Conservation (phyloP, 2,329 filamentous ascomycete genomes). For the Gremmenia infestans region DNA sequence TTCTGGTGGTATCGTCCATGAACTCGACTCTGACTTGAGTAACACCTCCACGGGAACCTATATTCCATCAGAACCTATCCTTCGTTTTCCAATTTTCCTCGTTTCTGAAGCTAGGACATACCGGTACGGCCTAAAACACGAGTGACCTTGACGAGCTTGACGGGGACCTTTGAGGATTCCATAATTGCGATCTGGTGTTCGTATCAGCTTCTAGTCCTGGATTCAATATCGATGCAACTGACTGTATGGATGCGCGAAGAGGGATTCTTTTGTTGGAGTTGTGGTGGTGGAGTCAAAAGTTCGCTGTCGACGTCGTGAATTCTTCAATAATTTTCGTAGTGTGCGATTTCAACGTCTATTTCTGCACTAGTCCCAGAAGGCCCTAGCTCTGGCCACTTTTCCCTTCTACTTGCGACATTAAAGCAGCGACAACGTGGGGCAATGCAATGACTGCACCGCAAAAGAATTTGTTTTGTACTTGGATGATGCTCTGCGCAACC, state of each 20-base stretch:
- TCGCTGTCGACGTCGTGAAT: no score
- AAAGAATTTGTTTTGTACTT: not conserved
- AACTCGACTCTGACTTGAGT: slow-evolving; percentile 99
- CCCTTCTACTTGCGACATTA: not conserved
- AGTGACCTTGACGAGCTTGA: slow-evolving; percentile 99
- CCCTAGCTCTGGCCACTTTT: no score
- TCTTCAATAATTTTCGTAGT: no score
- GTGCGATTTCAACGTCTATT: no score
- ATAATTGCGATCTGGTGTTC: slow-evolving; percentile 44
- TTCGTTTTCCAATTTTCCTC: no score
- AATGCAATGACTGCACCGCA: not conserved
- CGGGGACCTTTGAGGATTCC: slow-evolving; percentile 91
- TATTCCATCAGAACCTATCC: not conserved
- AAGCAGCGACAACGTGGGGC: not conserved
- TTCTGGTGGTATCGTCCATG: slow-evolving; percentile 98
- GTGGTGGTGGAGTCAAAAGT: no score
- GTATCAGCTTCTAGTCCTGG: no score
- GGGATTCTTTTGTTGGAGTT: no score
- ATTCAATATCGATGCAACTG: no score
- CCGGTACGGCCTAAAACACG: slow-evolving; percentile 97
- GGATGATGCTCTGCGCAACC: not conserved
- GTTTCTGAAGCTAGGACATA: slow-evolving; percentile 40
- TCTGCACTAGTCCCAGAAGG: no score
- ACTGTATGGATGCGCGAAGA: no score
- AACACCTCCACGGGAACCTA: slow-evolving; percentile 98